phyloP scores from a whole-genome alignment of 331 rosid genomes.

The Pyracantha coccinea region DNA sequence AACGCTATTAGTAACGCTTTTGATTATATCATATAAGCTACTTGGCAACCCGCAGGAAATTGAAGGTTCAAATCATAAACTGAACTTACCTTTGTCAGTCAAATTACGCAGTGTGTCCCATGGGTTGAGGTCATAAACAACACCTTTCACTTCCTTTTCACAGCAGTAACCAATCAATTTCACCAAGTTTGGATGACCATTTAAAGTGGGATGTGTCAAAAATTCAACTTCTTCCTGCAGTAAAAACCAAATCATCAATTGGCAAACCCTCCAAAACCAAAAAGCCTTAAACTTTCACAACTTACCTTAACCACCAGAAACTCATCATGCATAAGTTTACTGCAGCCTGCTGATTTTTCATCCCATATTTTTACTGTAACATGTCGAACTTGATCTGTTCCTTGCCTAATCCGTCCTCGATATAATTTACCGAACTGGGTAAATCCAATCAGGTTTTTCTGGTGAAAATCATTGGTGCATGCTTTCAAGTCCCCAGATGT shows the following conservation, averaged over 20 bases:
- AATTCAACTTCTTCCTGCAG: conserved; percentile 48
- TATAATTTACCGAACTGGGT: conserved; percentile 43
- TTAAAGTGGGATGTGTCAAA: conserved; percentile 29
- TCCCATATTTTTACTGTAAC: conserved; percentile 48
- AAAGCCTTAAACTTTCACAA: not conserved
- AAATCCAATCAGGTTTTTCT: conserved; percentile 33
- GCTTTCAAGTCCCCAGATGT: conserved; percentile 31
- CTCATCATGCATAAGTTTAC: conserved; percentile 15
- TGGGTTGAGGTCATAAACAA: conserved; percentile 54
- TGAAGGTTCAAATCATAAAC: not conserved
- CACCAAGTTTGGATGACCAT: conserved; percentile 33
- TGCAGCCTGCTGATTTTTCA: conserved; percentile 20
- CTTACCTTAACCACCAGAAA: conserved; percentile 36
- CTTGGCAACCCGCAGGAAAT: not conserved
- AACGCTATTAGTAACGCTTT: too few species aligned
- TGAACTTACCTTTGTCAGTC: conserved; percentile 35
- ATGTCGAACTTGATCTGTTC: conserved; percentile 11
- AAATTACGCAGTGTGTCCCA: conserved; percentile 41
- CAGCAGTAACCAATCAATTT: conserved; percentile 50
- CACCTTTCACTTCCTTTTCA: conserved; percentile 40
- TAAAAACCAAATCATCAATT: not conserved
- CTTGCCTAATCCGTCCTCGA: conserved; percentile 29
- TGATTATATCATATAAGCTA: too few species aligned
- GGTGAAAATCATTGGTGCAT: conserved; percentile 37
- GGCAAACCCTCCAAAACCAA: not conserved